Evolutionary conservation across 352 stramenopile species (phyloP), one percentile per base, ranked within the genome.

Genomic region (Globisporangium okanoganense): DNA sequence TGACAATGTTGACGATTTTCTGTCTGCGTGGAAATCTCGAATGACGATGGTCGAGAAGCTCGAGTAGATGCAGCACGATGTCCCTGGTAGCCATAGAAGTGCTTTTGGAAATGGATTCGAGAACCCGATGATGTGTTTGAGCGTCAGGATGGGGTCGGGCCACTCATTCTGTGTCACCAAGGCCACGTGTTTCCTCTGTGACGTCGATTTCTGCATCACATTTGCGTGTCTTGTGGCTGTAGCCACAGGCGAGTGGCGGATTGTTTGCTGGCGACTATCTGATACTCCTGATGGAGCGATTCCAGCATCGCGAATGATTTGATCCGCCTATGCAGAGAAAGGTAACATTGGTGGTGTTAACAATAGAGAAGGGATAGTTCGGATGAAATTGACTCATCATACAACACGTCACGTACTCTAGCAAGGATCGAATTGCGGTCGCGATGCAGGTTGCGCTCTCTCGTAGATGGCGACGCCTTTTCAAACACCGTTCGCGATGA

Each of bases 1-100:
- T 18, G 35, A 58, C 36, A 20, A 53, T 18, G 22, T 16, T 6
- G n/a, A n/a, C n/a, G n/a, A n/a, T n/a, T n/a, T 31, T 3, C 25
- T 64, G 41, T 22, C 62, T 44, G 55, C 47, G 4, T 48, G 56
- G 41, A 80, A 76, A n/a, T 76, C 65, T 18, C 79, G 69, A 18
- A 88, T 48, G 24, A 92, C 56, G 54, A 94, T 84, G 16, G 81
- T 89, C 24, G 82, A 87, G 40, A 75, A 73, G 27, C 73, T 86
- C 16, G 82, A 65, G 47, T 91, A 90, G 12, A 90, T 61, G 53
- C 77, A 94, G 0, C 66, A 67, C 2, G 67, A 72, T 4, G 69
- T 62, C 10, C 75, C 60, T 1, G 75, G 70, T 33, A 85, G 44
- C 82, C 82, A 94, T 16, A 81, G 44, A 20, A 92, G 38, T 31